A percentile compares a stretch with the other conserved stretches of the same genome.
These are phyloP conservation scores for Neopestalotiopsis sp. DNA, from an alignment of 2,329 filamentous ascomycete species.

Conservation along the genomic window DNA sequence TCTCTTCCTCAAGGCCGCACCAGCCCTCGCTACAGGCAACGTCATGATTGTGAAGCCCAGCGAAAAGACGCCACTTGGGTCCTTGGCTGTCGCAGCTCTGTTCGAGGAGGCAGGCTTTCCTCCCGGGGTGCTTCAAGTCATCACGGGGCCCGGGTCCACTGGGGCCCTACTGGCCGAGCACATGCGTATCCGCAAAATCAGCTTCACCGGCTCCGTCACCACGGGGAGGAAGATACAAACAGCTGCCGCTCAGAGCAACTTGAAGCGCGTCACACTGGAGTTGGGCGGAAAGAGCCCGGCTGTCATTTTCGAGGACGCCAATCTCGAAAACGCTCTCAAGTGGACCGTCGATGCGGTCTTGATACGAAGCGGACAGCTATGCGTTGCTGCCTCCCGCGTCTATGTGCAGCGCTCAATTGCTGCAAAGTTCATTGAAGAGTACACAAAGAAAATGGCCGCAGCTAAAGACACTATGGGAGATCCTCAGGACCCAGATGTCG, in stretches of 20 bases:
- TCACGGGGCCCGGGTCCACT: slow-evolving; percentile 47
- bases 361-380: slow-evolving; percentile 76
- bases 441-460: slow-evolving; percentile 65
- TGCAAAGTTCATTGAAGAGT: slow-evolving; percentile 60
- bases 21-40: slow-evolving; percentile 44
- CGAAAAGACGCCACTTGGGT: slow-evolving; percentile 43
- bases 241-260: slow-evolving; percentile 65
- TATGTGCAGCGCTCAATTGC: slow-evolving; percentile 70
- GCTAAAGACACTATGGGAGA: slow-evolving; percentile 64
- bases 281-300: slow-evolving; percentile 73
- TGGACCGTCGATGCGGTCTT: slow-evolving; percentile 56
- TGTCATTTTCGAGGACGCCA: slow-evolving; percentile 68
- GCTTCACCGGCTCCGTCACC: slow-evolving; percentile 71
- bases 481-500: slow-evolving; percentile 61
- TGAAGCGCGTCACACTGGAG: slow-evolving; percentile 76
- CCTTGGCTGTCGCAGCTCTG: slow-evolving; percentile 36
- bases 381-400: slow-evolving; percentile 75
- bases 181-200: slow-evolving; percentile 64
- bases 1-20: slow-evolving; percentile 44
- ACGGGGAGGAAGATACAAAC: slow-evolving; percentile 71
- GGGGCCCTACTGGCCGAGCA: slow-evolving; percentile 32
- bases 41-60: slow-evolving; percentile 45
- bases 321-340: slow-evolving; percentile 63
- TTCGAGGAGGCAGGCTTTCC: slow-evolving; percentile 45
- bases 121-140: slow-evolving; percentile 43